Percentiles rank a stretch among this genome's conserved stretches.
Conservation (phyloP, 75 land plant genomes). For the Cryptomeria japonica region DNA sequence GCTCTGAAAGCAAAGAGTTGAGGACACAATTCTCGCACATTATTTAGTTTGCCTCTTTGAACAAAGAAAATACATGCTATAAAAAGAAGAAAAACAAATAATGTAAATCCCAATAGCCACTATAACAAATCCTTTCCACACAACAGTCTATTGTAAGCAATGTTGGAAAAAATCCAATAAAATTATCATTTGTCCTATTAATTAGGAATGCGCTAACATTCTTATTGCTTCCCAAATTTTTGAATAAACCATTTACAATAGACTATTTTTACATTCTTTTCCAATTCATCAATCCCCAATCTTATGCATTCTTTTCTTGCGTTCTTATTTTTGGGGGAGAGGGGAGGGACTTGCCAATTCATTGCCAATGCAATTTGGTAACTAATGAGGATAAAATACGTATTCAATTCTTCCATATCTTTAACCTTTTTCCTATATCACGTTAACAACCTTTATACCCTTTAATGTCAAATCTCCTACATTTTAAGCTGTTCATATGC, state of each 20-base stretch:
- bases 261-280: neutral
- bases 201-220: neutral
- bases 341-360: no score
- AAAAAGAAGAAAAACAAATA: neutral
- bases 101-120: neutral
- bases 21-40: neutral
- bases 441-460: no score
- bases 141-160: neutral
- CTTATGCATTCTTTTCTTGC: neutral
- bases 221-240: neutral
- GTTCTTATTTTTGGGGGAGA: neutral
- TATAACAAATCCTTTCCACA: neutral
- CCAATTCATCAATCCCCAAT: no score
- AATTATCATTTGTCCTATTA: neutral
- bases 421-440: no score
- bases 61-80: neutral
- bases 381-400: no score
- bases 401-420: no score
- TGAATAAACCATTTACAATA: neutral
- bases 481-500: no score
- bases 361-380: neutral
- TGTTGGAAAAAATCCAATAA: neutral
- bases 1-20: neutral
- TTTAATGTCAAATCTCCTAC: no score
- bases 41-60: neutral